Evolutionary conservation across 1,284 basidiomycete genomes (phyloP), one percentile per base, ranked within the genome.

Genomic region (Cryptococcus maquisensis): DNA sequence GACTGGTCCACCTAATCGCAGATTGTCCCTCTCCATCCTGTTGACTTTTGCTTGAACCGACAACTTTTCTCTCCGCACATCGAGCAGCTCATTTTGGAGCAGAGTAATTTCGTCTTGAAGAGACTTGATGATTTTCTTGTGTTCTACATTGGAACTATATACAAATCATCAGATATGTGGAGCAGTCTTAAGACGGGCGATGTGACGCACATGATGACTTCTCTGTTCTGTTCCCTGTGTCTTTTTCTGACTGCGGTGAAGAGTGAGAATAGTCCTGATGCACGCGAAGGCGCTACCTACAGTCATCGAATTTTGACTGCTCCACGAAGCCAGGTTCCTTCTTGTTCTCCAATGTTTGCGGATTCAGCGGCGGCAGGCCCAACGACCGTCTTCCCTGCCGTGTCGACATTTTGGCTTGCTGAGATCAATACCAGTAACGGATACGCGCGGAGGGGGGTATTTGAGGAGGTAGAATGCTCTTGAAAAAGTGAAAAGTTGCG

Each of bases 151-250:
- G 21, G 65, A 63, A 24, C 69, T 71, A 51, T 7, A 20, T 37
- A 13, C 13, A n/a, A 32, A 3, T 5, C 12, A 21, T 23, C 18
- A 15, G 15, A 20, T 26, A 37, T 12, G 12, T 2, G 32, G 24
- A 16, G 15, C 44, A 39, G 42, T 12, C 40, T 24, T 16, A 28
- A 4, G 46, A 23, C 2, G 13, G 20, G 16, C n/a, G 6, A 8
- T 13, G 15, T 5, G 26, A 42, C 63, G n/a, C 38, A 71, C 68
- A 60, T 44, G 39, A 72, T 65, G 45, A 72, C 65, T 32, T 72
- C 70, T 55, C 66, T 69, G 51, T 72, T 72, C 51, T 72, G 70
- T 51, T 63, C 64, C 41, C 55, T 59, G 47, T 72, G 70, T 53
- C 63, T 57, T 32, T 63, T 47, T 3, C 66, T 64, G 42, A 70